Percentiles rank a stretch among this genome's conserved stretches.
These are phyloP conservation scores for Pleurotus tuber-regium DNA, from an alignment of 768 basidiomycete genomes.

Conservation along the genomic window DNA sequence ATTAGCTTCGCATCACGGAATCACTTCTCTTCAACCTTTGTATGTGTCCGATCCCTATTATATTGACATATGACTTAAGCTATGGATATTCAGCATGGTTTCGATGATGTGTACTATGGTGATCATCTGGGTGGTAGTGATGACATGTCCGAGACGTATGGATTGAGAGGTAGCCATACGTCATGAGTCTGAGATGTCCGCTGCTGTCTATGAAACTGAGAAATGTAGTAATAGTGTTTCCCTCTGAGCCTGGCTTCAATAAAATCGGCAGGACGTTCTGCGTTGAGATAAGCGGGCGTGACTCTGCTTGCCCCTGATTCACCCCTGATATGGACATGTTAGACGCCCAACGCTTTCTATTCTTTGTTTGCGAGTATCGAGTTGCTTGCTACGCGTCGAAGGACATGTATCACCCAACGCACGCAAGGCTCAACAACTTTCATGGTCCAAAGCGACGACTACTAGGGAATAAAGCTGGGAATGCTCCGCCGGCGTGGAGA, in stretches of 20 bases:
- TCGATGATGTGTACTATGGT: conserved; percentile 24
- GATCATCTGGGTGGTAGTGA: conserved; percentile 21
- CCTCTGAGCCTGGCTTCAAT: too few relatives aligned
- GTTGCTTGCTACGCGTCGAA: not conserved
- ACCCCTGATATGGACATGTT: not conserved
- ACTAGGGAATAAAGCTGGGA: conserved; percentile 55
- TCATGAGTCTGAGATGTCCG: too few relatives aligned
- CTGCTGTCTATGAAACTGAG: too few relatives aligned
- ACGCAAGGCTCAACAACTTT: conserved; percentile 42
- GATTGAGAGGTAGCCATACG: conserved; percentile 11
- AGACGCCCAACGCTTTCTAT: not conserved
- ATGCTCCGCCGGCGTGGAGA: conserved; percentile 63
- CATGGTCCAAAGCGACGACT: conserved; percentile 54
- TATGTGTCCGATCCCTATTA: conserved; percentile 21
- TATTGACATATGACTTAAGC: not conserved
- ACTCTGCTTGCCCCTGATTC: not conserved
- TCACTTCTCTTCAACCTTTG: conserved; percentile 46
- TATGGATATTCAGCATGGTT: conserved; percentile 15
- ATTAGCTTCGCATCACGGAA: conserved; percentile 41
- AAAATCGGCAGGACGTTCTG: too few relatives aligned
- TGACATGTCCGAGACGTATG: conserved; percentile 13
- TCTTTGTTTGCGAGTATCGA: not conserved
- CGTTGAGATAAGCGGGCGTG: too few relatives aligned
- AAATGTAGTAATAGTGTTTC: too few relatives aligned
- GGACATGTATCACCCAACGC: conserved; percentile 17